Conservation (phyloP, 2,329 filamentous ascomycete genomes). For the Gyromitra esculenta region DNA sequence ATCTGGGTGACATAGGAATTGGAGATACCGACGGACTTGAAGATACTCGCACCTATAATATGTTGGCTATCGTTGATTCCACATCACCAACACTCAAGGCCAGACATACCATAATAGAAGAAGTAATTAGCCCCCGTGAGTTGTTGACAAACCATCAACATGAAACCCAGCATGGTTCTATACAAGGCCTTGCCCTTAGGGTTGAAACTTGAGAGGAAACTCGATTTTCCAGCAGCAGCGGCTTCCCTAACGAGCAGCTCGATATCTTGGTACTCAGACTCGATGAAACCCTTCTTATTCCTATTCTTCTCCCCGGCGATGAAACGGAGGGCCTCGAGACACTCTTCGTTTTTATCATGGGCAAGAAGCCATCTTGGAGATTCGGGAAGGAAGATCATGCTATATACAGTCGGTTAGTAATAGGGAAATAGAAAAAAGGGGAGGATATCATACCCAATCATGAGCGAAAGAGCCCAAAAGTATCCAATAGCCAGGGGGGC, state of each 20-base stretch:
- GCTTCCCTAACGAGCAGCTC: slow-evolving; percentile 66
- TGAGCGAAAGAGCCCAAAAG: slow-evolving; percentile 67
- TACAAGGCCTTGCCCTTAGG: slow-evolving; percentile 72
- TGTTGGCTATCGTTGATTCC: slow-evolving; percentile 64
- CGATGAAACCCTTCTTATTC: slow-evolving; percentile 53
- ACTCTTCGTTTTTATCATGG: slow-evolving; percentile 54
- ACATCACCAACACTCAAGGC: slow-evolving; percentile 29
- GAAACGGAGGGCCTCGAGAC: slow-evolving; percentile 54
- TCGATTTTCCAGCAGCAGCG: slow-evolving; percentile 63
- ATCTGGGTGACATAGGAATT: slow-evolving; percentile 75
- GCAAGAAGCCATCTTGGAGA: slow-evolving; percentile 63
- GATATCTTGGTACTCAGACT: slow-evolving; percentile 65
- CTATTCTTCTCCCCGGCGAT: slow-evolving; percentile 56
- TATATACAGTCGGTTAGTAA: not conserved
- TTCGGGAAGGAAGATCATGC: slow-evolving; percentile 67
- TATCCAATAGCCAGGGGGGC: slow-evolving; percentile 70
- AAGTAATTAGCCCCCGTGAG: slow-evolving; percentile 66
- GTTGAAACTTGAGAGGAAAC: slow-evolving; percentile 74
- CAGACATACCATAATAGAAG: slow-evolving; percentile 48
- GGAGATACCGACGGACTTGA: slow-evolving; percentile 71
- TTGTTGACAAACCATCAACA: slow-evolving; percentile 73
- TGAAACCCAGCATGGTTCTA: slow-evolving; percentile 70
- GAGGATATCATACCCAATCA: slow-evolving; percentile 58
- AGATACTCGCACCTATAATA: slow-evolving; percentile 69
- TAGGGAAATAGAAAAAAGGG: not conserved